Evolutionary conservation across 768 basidiomycete species (phyloP).

Genomic region (Calocera cornea): DNA sequence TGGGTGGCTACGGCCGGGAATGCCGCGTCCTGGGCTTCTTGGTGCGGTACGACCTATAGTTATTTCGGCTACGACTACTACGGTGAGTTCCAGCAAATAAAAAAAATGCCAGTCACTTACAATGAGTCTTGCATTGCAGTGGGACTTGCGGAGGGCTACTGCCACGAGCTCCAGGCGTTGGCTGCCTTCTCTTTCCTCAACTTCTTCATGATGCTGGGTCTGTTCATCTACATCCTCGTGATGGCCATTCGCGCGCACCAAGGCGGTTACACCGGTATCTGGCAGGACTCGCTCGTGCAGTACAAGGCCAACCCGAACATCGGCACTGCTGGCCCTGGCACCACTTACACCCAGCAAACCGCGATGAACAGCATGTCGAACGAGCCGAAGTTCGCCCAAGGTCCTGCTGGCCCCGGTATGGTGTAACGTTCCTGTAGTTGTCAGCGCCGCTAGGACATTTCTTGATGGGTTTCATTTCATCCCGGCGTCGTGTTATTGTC

Average conservation of each 20-base stretch:
- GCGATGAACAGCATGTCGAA: background rate
- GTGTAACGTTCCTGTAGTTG: background rate
- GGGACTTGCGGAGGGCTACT: background rate
- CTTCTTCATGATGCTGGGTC: background rate
- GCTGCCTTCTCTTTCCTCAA: background rate
- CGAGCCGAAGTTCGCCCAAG: background rate
- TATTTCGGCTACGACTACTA: background rate
- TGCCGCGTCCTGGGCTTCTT: background rate
- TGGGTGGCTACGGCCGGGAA: background rate
- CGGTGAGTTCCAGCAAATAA: background rate
- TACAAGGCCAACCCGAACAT: conserved; percentile 1
- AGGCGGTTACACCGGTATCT: background rate
- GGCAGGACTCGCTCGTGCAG: background rate
- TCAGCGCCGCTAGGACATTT: background rate
- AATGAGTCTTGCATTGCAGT: background rate
- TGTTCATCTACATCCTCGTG: background rate
- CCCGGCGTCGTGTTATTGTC: no score
- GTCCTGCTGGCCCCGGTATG: background rate
- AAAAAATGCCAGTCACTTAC: background rate
- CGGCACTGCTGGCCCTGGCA: background rate
- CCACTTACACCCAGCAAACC: background rate
- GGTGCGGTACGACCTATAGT: background rate
- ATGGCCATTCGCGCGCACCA: background rate
- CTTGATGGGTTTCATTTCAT: no score
- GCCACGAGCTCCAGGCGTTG: background rate